Base-by-base conservation (phyloP, 805 yeast genomes). In the Sugiyamaella boreocaroliniensis region DNA sequence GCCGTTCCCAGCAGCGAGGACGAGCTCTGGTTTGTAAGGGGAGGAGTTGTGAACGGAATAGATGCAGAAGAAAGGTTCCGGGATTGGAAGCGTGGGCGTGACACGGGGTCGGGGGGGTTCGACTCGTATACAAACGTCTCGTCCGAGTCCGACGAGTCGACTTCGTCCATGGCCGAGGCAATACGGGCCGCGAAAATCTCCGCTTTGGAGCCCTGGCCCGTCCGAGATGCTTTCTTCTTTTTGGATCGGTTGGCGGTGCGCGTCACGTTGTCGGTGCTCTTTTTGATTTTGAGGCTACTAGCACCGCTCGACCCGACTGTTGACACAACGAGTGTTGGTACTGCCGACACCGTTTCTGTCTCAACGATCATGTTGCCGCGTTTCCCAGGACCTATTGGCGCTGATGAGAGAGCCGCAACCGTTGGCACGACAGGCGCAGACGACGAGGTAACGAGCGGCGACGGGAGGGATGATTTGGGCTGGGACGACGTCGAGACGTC, bases 41-140 rank as follows among this genome's bases (percentile, higher is more conserved):
- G 43, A 10, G 22, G 43, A 41, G 4, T 7, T 10, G 15, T 11
- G 16, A 41, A 41, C 3, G 22, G 43, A 18, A 55, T 15, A 2
- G 58, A 55, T 5, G 58, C 52, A 7, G 55, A 45, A 3, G 62
- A 62, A 11, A 58, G 56, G 37, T 61, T 61, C 2, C 65, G 53
- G 1, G 55, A 45, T 40, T 60, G 62, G 46, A 59, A 59, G 26
- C 64, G 44, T 1, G 63, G 60, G 40, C 59, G 50, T 7, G 34
- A 26, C n/a, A 41, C 41, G 20, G 26, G 41, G 41, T 57, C 58
- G 22, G 43, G 51, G 43, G 70, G 64, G 58, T 68, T 58, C 62
- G 72, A 80, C 62, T 90, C 97, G 67, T 92, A 92, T n/a, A 92
- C 97, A 75, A 93, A 92, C 1, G 96, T 89, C 67, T 93, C 99